phyloP scores from a whole-genome alignment of 1,284 basidiomycete species.

The Austroboletus novae-zelandiae region DNA sequence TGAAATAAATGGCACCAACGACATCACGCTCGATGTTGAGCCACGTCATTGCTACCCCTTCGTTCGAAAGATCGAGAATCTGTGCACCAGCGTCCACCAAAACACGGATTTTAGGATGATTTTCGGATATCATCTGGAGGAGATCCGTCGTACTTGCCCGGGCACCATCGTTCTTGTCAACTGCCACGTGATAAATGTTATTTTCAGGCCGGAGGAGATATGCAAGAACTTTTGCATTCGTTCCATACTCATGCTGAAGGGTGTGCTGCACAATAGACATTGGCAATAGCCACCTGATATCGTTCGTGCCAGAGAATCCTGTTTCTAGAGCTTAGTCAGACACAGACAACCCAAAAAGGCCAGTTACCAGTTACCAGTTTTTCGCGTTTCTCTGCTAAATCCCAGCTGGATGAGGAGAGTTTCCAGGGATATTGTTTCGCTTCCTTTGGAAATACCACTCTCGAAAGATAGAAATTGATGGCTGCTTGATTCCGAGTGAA shows the following conservation, averaged over 20 bases:
- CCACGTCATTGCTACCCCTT: not conserved
- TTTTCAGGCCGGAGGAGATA: constrained; percentile 47
- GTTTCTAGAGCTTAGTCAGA: too few species aligned
- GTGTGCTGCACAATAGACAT: constrained; percentile 9
- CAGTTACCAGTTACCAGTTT: constrained; percentile 7
- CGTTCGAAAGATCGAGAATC: not conserved
- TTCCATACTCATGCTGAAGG: constrained; percentile 14
- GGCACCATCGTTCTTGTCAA: too few species aligned
- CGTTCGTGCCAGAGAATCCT: constrained; percentile 24
- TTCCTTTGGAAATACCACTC: constrained; percentile 12
- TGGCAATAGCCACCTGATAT: constrained; percentile 12
- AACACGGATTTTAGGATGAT: not conserved
- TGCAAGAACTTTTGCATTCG: constrained; percentile 39
- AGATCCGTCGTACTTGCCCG: not conserved
- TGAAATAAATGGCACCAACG: not conserved
- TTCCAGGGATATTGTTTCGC: constrained; percentile 48
- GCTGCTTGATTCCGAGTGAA: constrained; percentile 40
- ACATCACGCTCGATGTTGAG: not conserved
- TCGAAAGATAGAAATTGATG: constrained; percentile 48
- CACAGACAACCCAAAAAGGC: too few species aligned
- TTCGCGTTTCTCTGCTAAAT: constrained; percentile 21
- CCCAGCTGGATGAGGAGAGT: constrained; percentile 33
- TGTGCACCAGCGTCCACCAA: not conserved
- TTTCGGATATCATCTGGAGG: not conserved
- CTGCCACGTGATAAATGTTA: constrained; percentile 31